Evolutionary conservation across 169 alveolate species (phyloP).

Genomic region (Cryptosporidium viatorum): DNA sequence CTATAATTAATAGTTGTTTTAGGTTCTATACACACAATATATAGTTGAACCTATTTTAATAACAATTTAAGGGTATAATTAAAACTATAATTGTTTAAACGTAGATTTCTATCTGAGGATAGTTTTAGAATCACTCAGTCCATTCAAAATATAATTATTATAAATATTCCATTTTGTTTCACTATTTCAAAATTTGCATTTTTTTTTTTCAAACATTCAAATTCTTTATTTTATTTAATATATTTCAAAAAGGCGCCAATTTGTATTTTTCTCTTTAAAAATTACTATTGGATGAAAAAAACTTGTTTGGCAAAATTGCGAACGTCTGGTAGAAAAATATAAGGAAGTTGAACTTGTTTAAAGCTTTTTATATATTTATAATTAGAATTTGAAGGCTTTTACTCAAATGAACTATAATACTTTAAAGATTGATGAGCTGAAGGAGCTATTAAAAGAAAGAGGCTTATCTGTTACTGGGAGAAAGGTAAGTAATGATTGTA

Average conservation of each 20-base stretch:
- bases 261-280: no score
- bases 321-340: background rate
- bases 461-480: conserved; percentile 64
- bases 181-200: no score
- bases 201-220: no score
- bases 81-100: background rate
- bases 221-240: no score
- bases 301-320: background rate
- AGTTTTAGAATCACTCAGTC: background rate
- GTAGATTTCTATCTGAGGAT: no score
- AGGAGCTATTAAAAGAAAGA: conserved; percentile 54
- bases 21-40: background rate
- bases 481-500: conserved; percentile 23
- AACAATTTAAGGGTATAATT: background rate
- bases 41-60: background rate
- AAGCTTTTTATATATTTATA: background rate
- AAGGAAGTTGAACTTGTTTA: background rate
- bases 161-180: background rate
- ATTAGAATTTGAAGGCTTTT: background rate
- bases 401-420: conserved; percentile 37
- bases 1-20: no score
- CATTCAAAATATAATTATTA: no score
- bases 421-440: conserved; percentile 62
- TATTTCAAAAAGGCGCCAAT: background rate
- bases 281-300: background rate